Evolutionary conservation across 306 rosid species (phyloP).

Genomic region (Hippophae gyantsensis): DNA sequence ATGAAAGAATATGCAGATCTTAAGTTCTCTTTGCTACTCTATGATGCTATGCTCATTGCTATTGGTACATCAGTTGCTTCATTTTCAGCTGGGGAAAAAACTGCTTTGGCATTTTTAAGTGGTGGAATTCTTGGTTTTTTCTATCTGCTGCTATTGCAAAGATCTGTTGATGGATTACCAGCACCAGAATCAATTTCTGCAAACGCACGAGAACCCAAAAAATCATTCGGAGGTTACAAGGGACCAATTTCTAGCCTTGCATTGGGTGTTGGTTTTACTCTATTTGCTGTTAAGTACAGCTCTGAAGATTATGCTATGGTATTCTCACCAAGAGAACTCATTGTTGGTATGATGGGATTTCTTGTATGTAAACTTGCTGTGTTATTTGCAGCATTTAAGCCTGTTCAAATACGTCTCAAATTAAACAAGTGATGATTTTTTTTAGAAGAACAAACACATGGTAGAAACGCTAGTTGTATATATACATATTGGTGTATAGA

Average conservation of each 20-base stretch:
- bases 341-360: slow-evolving; percentile 75
- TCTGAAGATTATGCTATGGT: slow-evolving; percentile 39
- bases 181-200: slow-evolving; percentile 33
- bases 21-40: slow-evolving; percentile 72
- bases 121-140: slow-evolving; percentile 81
- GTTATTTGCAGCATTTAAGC: slow-evolving; percentile 74
- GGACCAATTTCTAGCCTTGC: slow-evolving; percentile 49
- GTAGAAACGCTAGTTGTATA: slow-evolving; percentile 8
- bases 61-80: slow-evolving; percentile 49
- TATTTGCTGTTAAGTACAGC: slow-evolving; percentile 36
- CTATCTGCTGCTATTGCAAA: slow-evolving; percentile 73
- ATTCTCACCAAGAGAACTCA: slow-evolving; percentile 50
- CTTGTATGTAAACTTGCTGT: slow-evolving; percentile 73
- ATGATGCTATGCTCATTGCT: slow-evolving; percentile 56
- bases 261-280: slow-evolving; percentile 38
- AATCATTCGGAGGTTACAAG: slow-evolving; percentile 32
- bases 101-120: slow-evolving; percentile 49
- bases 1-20: slow-evolving; percentile 69
- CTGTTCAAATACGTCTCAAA: slow-evolving; percentile 34
- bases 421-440: slow-evolving; percentile 29
- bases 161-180: slow-evolving; percentile 76
- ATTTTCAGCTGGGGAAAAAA: slow-evolving; percentile 42
- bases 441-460: background rate
- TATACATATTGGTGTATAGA: background rate
- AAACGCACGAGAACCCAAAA: slow-evolving; percentile 18